Evolutionary conservation across 495 filamentous ascomycete species (phyloP).

Genomic region (Pyrenopolyporus hunteri): DNA sequence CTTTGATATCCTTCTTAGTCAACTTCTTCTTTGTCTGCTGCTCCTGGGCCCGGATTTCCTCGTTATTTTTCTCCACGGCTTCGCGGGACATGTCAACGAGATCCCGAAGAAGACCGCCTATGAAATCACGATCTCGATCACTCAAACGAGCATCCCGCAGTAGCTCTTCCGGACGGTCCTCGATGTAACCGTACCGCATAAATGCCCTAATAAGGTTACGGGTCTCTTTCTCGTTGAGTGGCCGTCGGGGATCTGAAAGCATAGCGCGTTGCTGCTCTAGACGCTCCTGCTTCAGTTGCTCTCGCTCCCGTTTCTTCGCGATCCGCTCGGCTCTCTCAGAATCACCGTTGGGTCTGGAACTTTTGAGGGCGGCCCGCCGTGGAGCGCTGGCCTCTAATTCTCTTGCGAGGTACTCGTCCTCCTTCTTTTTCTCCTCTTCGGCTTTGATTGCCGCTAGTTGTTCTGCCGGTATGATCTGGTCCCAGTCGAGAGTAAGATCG

Average conservation of each 20-base stretch:
- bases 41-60: constrained; percentile 73
- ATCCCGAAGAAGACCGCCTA: constrained; percentile 66
- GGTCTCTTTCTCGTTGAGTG: constrained; percentile 87
- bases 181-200: constrained; percentile 85
- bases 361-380: constrained; percentile 68
- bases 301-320: constrained; percentile 88
- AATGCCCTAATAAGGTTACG: constrained; percentile 87
- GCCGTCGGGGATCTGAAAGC: constrained; percentile 77
- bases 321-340: constrained; percentile 84
- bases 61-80: constrained; percentile 75
- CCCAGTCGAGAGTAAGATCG: constrained; percentile 81
- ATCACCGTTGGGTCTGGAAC: constrained; percentile 64
- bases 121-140: constrained; percentile 76
- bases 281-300: constrained; percentile 68
- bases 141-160: constrained; percentile 81
- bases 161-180: constrained; percentile 83
- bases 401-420: constrained; percentile 81
- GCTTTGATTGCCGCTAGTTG: constrained; percentile 86
- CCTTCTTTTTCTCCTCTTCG: constrained; percentile 81
- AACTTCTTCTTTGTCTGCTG: constrained; percentile 71
- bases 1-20: constrained; percentile 97
- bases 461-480: constrained; percentile 96
- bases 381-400: constrained; percentile 86
- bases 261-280: constrained; percentile 63
- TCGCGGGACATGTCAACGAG: constrained; percentile 59